Evolutionary conservation across 1,284 basidiomycete species (phyloP), one percentile per base, ranked within the genome.

Genomic region (Ustilago xerochloae): DNA sequence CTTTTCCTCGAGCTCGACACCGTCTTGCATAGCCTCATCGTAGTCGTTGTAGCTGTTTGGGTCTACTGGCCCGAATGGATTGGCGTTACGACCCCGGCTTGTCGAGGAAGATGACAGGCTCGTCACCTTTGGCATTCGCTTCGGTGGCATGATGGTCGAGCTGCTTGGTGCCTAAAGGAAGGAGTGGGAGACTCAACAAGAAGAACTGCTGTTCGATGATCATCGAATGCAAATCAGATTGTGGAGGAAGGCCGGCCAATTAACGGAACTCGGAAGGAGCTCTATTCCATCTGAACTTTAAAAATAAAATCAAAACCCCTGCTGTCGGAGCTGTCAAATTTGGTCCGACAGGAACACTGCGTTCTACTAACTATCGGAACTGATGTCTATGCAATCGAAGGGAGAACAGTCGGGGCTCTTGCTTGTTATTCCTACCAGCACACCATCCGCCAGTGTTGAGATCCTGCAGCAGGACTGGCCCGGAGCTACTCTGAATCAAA

Each of bases 1-100:
- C 49, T 75, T 77, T 36, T 79, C 77, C 33, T 79, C 77, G 35
- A 67, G 60, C 55, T 78, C 71, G 32, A 75, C 63, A 6, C 75
- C 77, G 29, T 73, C 76, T 26, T 78, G 76, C 58, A 79, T 65
- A 13, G 77, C 68, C 38, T 75, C 65, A 30, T 78, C 77, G 38
- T 60, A 74, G 54, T 75, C 64, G 24, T 45, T 28, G 43, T 78
- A 75, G 60, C 30, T 63, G 33, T 41, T 63, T 7, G 64, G 53
- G n/a, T 73, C 60, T 10, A 63, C 61, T 2, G 60, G 55, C 28
- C 60, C 56, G 20, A 63, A 63, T 2, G 63, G 54, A 8, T 65
- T 63, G 43, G 46, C 56, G 16, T 39, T 53, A 41, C 59, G 57
- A 6, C 48, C 52, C 4, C 54, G 62, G 20, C 28, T 46, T 8